Conservation (phyloP, 345 rosid species). For the Brassica juncea region DNA sequence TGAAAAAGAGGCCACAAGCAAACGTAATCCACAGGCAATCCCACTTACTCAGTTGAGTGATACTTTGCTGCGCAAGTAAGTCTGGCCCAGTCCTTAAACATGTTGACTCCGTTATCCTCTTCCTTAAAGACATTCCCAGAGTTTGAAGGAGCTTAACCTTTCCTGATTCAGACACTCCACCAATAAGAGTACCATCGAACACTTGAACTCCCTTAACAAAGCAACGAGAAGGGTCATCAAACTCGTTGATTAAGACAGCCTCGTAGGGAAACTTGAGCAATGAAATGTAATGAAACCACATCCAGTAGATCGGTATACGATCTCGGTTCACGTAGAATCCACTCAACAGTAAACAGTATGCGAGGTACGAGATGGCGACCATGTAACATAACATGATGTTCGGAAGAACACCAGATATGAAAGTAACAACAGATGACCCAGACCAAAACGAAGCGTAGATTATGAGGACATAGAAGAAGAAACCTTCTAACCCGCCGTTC, state of each 20-base stretch:
- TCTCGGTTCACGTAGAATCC: conserved; percentile 38
- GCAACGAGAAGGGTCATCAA: conserved; percentile 27
- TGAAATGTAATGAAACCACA: conserved; percentile 40
- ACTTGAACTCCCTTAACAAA: conserved; percentile 36
- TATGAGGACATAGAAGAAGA: conserved; percentile 40
- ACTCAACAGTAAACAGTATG: conserved; percentile 40
- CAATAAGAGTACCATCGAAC: conserved; percentile 29
- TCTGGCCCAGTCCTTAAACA: conserved; percentile 37
- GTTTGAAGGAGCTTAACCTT: conserved; percentile 28
- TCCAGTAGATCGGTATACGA: conserved; percentile 38
- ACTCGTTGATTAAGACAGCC: conserved; percentile 37
- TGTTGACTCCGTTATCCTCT: conserved; percentile 30
- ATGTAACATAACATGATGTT: conserved; percentile 46
- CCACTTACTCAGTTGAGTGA: conserved; percentile 36
- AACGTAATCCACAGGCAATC: conserved; percentile 39
- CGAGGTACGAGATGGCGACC: conserved; percentile 43
- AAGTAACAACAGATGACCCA: conserved; percentile 56
- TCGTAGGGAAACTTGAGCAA: conserved; percentile 36
- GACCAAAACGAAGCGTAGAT: conserved; percentile 63
- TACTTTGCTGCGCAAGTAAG: conserved; percentile 28
- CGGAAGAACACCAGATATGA: conserved; percentile 46
- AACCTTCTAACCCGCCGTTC: conserved; percentile 44
- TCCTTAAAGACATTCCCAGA: conserved; percentile 22
- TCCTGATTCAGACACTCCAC: background rate
- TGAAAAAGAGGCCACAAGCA: conserved; percentile 37